Conservation (phyloP, 2,329 filamentous ascomycete genomes). For the Penicillium sp. region DNA sequence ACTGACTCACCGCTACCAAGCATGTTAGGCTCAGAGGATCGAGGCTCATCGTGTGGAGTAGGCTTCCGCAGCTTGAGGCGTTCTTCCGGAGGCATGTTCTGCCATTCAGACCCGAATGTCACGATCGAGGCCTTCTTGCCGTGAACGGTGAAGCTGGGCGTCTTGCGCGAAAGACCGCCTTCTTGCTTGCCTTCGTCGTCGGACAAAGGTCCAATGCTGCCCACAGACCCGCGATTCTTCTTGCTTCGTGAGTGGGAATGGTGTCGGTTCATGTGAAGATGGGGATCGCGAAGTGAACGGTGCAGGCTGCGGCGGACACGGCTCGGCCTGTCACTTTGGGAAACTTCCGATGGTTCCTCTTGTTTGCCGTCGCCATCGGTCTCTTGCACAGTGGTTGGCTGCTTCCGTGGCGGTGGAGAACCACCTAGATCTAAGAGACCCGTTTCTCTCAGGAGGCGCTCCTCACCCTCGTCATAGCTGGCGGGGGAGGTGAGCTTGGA, state of each 20-base stretch:
- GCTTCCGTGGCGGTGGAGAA: constrained; percentile 47
- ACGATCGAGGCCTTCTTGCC: constrained; percentile 98
- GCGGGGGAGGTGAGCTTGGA: constrained; percentile 40
- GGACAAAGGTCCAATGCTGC: constrained; percentile 59
- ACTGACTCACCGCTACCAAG: constrained; percentile 34
- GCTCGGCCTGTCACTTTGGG: constrained; percentile 59
- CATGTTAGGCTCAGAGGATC: constrained; percentile 37
- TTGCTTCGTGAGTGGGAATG: constrained; percentile 74
- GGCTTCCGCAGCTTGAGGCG: constrained; percentile 67
- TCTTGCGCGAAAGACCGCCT: constrained; percentile 75
- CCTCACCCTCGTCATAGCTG: constrained; percentile 67
- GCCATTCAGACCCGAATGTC: constrained; percentile 91
- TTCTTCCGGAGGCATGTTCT: constrained; percentile 75
- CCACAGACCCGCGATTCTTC: constrained; percentile 74
- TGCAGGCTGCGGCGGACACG: constrained; percentile 84
- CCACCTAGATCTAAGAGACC: constrained; percentile 62
- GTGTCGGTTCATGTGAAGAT: constrained; percentile 66
- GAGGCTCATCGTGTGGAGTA: constrained; percentile 43
- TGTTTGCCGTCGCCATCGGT: constrained; percentile 48
- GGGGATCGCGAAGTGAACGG: constrained; percentile 80
- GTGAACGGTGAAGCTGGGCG: constrained; percentile 92
- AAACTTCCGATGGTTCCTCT: constrained; percentile 41
- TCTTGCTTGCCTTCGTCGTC: constrained; percentile 51
- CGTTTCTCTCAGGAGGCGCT: constrained; percentile 68
- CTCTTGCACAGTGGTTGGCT: constrained; percentile 46